Evolutionary conservation across 2,329 filamentous ascomycete species (phyloP).

Genomic region (Fusarium kyushuense): DNA sequence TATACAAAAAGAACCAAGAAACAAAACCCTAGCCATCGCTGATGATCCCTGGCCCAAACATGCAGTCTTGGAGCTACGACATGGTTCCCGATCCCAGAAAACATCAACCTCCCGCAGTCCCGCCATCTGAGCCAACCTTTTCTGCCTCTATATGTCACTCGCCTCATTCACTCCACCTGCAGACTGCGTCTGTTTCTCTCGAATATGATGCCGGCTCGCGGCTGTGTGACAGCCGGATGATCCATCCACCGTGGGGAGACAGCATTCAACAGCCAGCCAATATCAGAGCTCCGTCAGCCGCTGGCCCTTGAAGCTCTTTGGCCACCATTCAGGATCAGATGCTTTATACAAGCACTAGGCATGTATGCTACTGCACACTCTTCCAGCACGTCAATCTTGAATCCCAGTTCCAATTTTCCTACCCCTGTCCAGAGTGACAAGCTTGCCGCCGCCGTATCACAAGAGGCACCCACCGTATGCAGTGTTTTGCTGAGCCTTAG

Average conservation of each 20-base stretch:
- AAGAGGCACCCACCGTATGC: slow-evolving; percentile 38
- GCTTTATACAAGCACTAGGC: slow-evolving; percentile 4
- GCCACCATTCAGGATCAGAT: slow-evolving; percentile 24
- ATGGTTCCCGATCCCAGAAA: slow-evolving; percentile 14
- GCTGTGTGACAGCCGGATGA: slow-evolving; percentile 46
- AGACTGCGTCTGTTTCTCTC: slow-evolving; percentile 34
- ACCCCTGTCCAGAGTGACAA: slow-evolving; percentile 37
- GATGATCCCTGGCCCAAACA: slow-evolving; percentile 15
- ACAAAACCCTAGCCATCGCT: slow-evolving; percentile 30
- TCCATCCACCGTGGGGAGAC: slow-evolving; percentile 45
- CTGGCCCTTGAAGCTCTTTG: slow-evolving; percentile 50
- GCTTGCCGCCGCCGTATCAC: slow-evolving; percentile 44
- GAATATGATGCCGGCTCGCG: slow-evolving; percentile 40
- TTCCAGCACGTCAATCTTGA: slow-evolving; percentile 51
- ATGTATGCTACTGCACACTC: slow-evolving; percentile 30
- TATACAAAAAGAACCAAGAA: slow-evolving; percentile 19
- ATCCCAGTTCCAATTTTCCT: slow-evolving; percentile 37
- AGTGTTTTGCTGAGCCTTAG: slow-evolving; percentile 37
- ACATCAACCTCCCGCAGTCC: slow-evolving; percentile 22
- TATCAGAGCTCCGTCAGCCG: slow-evolving; percentile 64
- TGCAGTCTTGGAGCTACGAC: slow-evolving; percentile 18
- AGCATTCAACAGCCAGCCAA: slow-evolving; percentile 59
- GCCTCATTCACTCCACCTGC: slow-evolving; percentile 39
- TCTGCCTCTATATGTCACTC: slow-evolving; percentile 47
- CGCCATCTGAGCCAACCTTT: slow-evolving; percentile 29